Base-by-base conservation (phyloP, 2,329 filamentous ascomycete species). In the Pseudogymnoascus sp. region DNA sequence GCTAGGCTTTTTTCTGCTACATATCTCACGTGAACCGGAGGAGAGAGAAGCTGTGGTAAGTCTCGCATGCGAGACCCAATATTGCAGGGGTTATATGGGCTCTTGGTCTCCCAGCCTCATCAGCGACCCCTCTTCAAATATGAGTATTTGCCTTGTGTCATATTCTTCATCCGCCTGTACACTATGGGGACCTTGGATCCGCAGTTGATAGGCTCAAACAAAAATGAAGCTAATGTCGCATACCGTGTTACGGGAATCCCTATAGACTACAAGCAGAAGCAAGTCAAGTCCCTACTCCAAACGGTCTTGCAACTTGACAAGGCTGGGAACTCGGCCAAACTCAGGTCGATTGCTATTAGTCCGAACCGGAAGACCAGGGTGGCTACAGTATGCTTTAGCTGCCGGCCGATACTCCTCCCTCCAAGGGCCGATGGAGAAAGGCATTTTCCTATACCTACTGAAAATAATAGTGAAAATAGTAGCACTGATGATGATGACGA, bases 181-280 rank as follows among this genome's bases (percentile, higher is more conserved):
- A 12, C n/a, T 2, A 57, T 57, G 47, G n/a, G 6, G 47, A 12
- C n/a, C n/a, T 12, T 12, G 5, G 10, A 57, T 34, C 18, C 26
- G n/a, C 26, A 57, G n/a, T 18, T 31, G 47, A 34, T 34, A 57
- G n/a, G n/a, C 23, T 8, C 47, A 12, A 5, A 31, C n/a, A 57
- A 57, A 57, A 57, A 57, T 18, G 8, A 2, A 57, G 26, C 26
- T 3, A 57, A 57, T n/a, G 8, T 7, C 26, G 47, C 7, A 34
- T 57, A 57, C 18, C 26, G 47, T n/a, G 47, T 57, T 18, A 57
- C 26, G 1, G 47, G 47, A 12, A 57, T 57, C 29, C 47, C 47
- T 18, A 57, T 57, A 57, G 47, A 34, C n/a, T 57, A 57, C 47
- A 57, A 34, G n/a, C 47, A 57, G 47, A 57, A 57, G 47, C 26